Conservation (phyloP, 2,329 filamentous ascomycete genomes). For the Claviceps sp. region DNA sequence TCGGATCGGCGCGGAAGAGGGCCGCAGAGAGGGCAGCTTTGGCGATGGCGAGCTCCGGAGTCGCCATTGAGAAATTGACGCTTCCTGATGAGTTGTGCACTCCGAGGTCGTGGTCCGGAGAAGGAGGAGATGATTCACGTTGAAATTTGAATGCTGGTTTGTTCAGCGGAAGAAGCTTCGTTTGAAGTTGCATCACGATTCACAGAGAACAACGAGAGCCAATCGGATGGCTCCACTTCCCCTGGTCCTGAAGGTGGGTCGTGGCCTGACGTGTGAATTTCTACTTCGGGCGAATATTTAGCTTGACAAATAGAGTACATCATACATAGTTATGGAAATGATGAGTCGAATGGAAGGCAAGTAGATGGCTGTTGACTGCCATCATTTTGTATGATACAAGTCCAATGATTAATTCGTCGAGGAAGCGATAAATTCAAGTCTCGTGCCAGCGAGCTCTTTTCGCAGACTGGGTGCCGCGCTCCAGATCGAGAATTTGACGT, state of each 20-base stretch:
- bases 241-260: background rate
- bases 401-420: no score
- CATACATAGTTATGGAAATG: no score
- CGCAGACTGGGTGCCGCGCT: background rate
- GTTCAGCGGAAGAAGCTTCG: background rate
- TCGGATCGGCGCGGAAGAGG: slow-evolving; percentile 62
- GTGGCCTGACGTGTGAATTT: background rate
- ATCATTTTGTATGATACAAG: background rate
- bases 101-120: background rate
- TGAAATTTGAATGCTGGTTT: background rate
- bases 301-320: no score
- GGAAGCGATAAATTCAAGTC: no score
- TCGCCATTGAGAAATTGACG: slow-evolving; percentile 37
- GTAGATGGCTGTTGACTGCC: background rate
- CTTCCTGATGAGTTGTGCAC: no score
- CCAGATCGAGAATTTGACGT: background rate
- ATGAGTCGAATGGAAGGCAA: no score
- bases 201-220: background rate
- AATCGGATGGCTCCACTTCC: background rate
- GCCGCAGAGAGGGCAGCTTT: slow-evolving; percentile 66
- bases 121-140: background rate
- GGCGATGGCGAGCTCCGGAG: slow-evolving; percentile 60
- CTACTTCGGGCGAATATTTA: no score
- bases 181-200: background rate
- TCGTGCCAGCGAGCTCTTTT: no score